Conservation (phyloP, 768 basidiomycete genomes). For the Mycena epipterygia region DNA sequence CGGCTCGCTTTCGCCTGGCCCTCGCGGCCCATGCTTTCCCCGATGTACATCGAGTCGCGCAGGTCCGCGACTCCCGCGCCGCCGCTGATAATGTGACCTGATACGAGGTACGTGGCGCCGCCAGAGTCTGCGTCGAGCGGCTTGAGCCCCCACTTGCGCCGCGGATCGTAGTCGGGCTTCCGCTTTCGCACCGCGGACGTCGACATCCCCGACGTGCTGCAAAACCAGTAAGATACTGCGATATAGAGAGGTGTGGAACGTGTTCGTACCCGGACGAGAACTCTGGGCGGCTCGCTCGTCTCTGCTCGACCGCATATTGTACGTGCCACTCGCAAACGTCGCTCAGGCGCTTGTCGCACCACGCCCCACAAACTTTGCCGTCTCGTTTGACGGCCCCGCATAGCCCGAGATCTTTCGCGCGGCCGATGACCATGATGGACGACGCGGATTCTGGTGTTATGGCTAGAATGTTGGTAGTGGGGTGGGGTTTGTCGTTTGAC, state of each 20-base stretch:
- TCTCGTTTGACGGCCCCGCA: conserved; percentile 85
- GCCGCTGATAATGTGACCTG: conserved; percentile 80
- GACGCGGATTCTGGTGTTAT: conserved; percentile 87
- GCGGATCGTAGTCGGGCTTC: conserved; percentile 73
- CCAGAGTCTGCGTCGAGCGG: conserved; percentile 58
- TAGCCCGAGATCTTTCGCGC: conserved; percentile 88
- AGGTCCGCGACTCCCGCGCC: conserved; percentile 47
- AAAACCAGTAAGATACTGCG: neutral
- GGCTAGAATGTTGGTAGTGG: conserved; percentile 85
- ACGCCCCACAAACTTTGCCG: conserved; percentile 85
- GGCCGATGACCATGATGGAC: conserved; percentile 88
- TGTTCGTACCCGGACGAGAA: conserved; percentile 82
- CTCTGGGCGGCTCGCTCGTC: conserved; percentile 85
- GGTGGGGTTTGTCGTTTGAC: conserved; percentile 74
- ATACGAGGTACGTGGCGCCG: conserved; percentile 83
- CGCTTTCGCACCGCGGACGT: conserved; percentile 60
- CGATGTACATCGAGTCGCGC: conserved; percentile 60
- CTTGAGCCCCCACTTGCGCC: conserved; percentile 81
- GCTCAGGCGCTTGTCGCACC: conserved; percentile 91
- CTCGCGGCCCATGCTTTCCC: conserved; percentile 84
- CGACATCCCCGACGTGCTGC: conserved; percentile 83
- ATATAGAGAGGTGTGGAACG: neutral
- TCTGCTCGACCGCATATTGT: conserved; percentile 81
- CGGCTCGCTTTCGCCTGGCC: conserved; percentile 84
- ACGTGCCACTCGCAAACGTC: conserved; percentile 95